Conservation (phyloP, 2,329 filamentous ascomycete genomes). For the Fusarium nelsonii region DNA sequence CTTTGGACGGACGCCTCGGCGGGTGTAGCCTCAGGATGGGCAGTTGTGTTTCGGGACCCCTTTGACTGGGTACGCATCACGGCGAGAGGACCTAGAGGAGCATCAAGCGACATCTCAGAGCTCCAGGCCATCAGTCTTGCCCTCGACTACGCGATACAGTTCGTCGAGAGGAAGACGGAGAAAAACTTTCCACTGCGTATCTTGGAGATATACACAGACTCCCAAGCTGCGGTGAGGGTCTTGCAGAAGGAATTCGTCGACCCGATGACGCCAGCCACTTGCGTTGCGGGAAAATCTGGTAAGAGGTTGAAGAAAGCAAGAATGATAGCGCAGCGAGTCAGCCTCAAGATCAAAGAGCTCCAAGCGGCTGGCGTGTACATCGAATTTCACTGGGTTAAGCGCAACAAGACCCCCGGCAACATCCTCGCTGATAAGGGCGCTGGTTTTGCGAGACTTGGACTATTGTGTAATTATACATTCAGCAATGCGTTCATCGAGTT, state of each 20-base stretch:
- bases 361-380: background rate
- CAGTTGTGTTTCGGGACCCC: constrained; percentile 5
- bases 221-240: background rate
- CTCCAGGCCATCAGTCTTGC: constrained; percentile 27
- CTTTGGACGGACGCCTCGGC: constrained; percentile 28
- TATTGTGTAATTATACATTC: background rate
- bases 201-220: constrained; percentile 32
- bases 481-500: constrained; percentile 11
- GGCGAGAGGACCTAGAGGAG: background rate
- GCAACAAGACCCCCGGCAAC: constrained; percentile 17
- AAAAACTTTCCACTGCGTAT: background rate
- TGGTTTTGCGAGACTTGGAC: background rate
- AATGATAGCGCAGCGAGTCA: background rate
- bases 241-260: background rate
- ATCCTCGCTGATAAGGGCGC: constrained; percentile 26
- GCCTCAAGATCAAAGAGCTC: background rate
- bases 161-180: background rate
- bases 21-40: background rate
- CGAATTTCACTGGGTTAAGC: constrained; percentile 40
- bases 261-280: background rate
- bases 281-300: background rate
- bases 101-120: background rate
- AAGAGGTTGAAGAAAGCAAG: background rate
- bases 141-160: constrained; percentile 23
- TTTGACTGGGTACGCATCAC: constrained; percentile 27